Conservation (phyloP, 1,284 basidiomycete species). For the Cryptococcus hybrid region DNA sequence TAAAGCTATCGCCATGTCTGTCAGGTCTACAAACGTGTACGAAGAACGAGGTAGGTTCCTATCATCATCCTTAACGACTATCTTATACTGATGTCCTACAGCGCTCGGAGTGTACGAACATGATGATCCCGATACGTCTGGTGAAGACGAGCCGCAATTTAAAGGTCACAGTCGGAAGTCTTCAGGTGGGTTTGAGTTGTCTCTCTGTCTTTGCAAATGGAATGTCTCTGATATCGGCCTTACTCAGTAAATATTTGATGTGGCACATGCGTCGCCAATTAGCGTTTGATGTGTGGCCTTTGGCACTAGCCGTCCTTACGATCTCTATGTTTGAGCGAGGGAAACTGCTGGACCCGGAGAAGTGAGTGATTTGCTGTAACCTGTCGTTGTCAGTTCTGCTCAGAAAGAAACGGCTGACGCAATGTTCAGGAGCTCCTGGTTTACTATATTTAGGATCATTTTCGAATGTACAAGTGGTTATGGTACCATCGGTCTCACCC, state of each 20-base stretch:
- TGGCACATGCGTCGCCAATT: conserved; percentile 39
- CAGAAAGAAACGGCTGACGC: background rate
- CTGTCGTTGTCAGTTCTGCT: no score
- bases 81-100: background rate
- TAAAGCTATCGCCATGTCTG: conserved; percentile 34
- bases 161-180: conserved; percentile 16
- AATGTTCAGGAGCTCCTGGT: conserved; percentile 19
- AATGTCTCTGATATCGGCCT: background rate
- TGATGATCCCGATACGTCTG: conserved; percentile 10
- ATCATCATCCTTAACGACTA: no score
- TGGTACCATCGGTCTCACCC: conserved; percentile 30
- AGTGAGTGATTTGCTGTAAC: background rate
- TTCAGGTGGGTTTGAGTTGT: background rate
- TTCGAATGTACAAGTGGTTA: conserved; percentile 41
- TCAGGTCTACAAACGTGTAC: conserved; percentile 42
- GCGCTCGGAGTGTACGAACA: conserved; percentile 30
- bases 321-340: conserved; percentile 36
- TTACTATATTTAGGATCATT: conserved; percentile 33
- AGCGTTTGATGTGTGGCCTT: conserved; percentile 42
- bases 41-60: conserved; percentile 31
- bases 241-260: conserved; percentile 32
- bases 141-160: conserved; percentile 24
- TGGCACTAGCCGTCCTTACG: conserved; percentile 29
- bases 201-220: no score
- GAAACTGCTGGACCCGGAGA: conserved; percentile 23